A percentile compares a stretch with the other conserved stretches of the same genome.
phyloP scores from a whole-genome alignment of 164 flowering plant genomes.

The Sextonia rubra region DNA sequence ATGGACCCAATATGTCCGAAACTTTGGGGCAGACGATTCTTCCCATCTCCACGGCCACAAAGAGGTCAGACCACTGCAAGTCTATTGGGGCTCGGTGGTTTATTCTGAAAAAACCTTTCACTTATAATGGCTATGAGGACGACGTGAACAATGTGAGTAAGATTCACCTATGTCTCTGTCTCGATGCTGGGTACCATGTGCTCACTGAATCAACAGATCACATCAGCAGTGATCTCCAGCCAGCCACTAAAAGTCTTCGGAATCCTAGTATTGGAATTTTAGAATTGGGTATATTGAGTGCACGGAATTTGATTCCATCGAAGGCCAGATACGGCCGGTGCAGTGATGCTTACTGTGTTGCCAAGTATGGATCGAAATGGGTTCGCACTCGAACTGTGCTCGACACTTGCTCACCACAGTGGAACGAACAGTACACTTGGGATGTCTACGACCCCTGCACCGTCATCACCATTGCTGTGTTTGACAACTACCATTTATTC shows the following conservation, averaged over 20 bases:
- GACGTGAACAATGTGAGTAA: constrained; percentile 69
- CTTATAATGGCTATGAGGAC: constrained; percentile 21
- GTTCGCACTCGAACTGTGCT: constrained; percentile 71
- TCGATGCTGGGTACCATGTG: constrained; percentile 78
- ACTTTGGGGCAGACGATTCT: constrained; percentile 39
- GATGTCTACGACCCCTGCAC: constrained; percentile 81
- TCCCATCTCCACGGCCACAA: constrained; percentile 34
- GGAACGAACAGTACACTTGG: constrained; percentile 96
- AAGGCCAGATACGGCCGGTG: too few species aligned
- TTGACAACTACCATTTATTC: constrained; percentile 57
- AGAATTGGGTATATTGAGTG: constrained; percentile 72
- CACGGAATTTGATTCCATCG: constrained; percentile 56
- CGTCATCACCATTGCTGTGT: constrained; percentile 76
- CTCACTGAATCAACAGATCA: constrained; percentile 68
- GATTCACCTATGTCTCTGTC: constrained; percentile 50
- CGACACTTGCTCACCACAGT: constrained; percentile 52
- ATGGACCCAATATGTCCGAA: constrained; percentile 49
- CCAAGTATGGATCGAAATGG: constrained; percentile 89
- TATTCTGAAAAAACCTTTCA: constrained; percentile 42
- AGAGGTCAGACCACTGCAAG: constrained; percentile 32
- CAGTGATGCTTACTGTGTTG: too few species aligned
- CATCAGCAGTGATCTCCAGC: constrained; percentile 80
- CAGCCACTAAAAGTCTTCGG: constrained; percentile 52
- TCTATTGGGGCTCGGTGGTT: constrained; percentile 53
- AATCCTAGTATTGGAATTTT: constrained; percentile 57